Conservation (phyloP, 2,329 filamentous ascomycete genomes). For the Sporothrix protearum region DNA sequence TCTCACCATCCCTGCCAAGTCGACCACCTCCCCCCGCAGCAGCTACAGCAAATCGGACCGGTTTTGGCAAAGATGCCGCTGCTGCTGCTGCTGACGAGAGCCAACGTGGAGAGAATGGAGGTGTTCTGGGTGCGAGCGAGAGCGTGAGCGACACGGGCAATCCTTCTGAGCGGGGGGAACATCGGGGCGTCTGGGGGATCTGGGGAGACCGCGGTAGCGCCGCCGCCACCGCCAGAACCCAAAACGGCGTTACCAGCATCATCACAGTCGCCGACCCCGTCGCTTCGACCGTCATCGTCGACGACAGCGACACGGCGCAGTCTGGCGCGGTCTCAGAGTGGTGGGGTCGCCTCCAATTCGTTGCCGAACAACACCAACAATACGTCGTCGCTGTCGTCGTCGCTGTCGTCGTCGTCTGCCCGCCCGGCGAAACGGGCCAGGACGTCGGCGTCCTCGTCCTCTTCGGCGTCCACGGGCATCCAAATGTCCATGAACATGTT, state of each 20-base stretch:
- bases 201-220: not conserved
- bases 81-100: not conserved
- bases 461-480: not conserved
- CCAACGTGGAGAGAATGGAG: not conserved
- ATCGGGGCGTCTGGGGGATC: not conserved
- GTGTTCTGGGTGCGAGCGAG: not conserved
- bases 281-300: not conserved
- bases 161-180: not conserved
- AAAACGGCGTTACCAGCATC: not conserved
- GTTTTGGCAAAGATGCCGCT: not conserved
- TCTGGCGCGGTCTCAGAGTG: slow-evolving; percentile 11
- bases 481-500: slow-evolving; percentile 29
- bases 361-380: no score
- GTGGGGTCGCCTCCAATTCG: not conserved
- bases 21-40: not conserved
- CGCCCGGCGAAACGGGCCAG: slow-evolving; percentile 23
- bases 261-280: not conserved
- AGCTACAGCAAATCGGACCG: not conserved
- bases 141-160: not conserved
- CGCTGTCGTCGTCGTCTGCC: not conserved
- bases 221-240: not conserved
- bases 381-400: not conserved
- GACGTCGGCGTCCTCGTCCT: not conserved
- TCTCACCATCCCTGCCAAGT: not conserved
- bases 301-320: not conserved